These are phyloP conservation scores for Podosphaera aphanis DNA, from an alignment of 2,329 filamentous ascomycete genomes.

Conservation along the genomic window DNA sequence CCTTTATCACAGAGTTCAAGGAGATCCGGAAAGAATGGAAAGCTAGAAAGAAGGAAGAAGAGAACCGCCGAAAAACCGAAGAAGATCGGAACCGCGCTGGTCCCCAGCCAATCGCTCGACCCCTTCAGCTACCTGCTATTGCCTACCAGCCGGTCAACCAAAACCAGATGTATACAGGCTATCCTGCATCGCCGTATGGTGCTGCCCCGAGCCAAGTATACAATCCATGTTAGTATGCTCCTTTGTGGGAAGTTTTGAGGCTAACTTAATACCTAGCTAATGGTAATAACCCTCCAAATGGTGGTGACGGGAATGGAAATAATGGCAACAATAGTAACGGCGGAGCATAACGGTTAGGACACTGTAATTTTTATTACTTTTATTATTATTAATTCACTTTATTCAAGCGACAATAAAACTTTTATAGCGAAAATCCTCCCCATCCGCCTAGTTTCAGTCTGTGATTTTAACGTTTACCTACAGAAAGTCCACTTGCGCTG, in stretches of 20 bases:
- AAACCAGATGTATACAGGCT: conserved; percentile 23
- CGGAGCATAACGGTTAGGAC: no score
- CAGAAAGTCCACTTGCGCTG: no score
- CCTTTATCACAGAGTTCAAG: conserved; percentile 60
- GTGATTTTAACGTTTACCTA: no score
- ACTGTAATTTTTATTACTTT: no score
- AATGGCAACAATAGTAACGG: no score
- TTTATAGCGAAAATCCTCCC: no score
- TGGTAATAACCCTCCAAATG: conserved; percentile 1
- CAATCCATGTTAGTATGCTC: conserved; percentile 27
- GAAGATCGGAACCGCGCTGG: conserved; percentile 53
- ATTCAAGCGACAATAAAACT: no score
- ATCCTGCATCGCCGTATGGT: conserved; percentile 35
- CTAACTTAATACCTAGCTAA: conserved; percentile 15
- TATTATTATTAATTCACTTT: no score
- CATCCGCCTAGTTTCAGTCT: no score
- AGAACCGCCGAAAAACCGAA: conserved; percentile 67
- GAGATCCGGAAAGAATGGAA: conserved; percentile 99
- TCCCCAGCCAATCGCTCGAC: conserved; percentile 28
- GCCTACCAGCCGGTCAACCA: conserved; percentile 38
- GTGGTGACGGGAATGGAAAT: no score
- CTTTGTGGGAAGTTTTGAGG: conserved; percentile 1
- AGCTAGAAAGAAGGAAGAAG: conserved; percentile 96
- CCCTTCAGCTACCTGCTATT: conserved; percentile 53
- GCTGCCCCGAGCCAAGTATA: conserved; percentile 27